These are phyloP conservation scores for Neoboletus magnificus DNA, from an alignment of 768 basidiomycete genomes.

Conservation along the genomic window DNA sequence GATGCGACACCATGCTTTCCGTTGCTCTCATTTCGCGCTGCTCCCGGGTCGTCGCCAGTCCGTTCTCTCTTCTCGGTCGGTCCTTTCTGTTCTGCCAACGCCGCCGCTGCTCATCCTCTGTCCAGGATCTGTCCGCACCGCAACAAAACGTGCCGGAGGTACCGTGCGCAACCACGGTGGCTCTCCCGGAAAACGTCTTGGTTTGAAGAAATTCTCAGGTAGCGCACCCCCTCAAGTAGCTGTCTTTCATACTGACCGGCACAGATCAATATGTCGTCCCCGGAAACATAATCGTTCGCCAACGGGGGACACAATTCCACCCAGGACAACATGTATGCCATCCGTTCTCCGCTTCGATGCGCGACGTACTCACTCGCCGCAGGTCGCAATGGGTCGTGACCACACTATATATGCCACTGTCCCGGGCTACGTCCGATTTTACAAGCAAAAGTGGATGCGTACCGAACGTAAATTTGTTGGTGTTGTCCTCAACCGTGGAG, in stretches of 20 bases:
- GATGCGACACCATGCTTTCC: slow-evolving; percentile 6
- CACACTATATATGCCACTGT: slow-evolving; percentile 90
- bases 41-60: slow-evolving; percentile 36
- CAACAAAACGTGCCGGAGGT: slow-evolving; percentile 96
- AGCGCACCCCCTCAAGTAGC: slow-evolving; percentile 15
- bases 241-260: slow-evolving; percentile 7
- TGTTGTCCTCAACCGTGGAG: slow-evolving; percentile 76
- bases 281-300: slow-evolving; percentile 94
- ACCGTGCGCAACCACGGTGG: slow-evolving; percentile 91
- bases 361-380: slow-evolving; percentile 7
- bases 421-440: slow-evolving; percentile 94
- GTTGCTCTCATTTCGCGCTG: slow-evolving; percentile 42
- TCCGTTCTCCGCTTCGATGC: neutral
- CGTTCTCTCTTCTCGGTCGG: slow-evolving; percentile 48
- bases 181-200: slow-evolving; percentile 89
- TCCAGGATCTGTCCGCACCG: slow-evolving; percentile 75
- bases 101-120: neutral
- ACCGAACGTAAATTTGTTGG: slow-evolving; percentile 80
- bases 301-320: slow-evolving; percentile 90
- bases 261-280: slow-evolving; percentile 89
- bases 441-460: slow-evolving; percentile 74
- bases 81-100: neutral
- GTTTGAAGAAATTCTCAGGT: slow-evolving; percentile 97
- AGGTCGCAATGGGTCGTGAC: slow-evolving; percentile 92
- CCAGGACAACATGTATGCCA: slow-evolving; percentile 87